Evolutionary conservation across 2,329 filamentous ascomycete species (phyloP), one percentile per base, ranked within the genome.

Genomic region (Alternaria triticina): DNA sequence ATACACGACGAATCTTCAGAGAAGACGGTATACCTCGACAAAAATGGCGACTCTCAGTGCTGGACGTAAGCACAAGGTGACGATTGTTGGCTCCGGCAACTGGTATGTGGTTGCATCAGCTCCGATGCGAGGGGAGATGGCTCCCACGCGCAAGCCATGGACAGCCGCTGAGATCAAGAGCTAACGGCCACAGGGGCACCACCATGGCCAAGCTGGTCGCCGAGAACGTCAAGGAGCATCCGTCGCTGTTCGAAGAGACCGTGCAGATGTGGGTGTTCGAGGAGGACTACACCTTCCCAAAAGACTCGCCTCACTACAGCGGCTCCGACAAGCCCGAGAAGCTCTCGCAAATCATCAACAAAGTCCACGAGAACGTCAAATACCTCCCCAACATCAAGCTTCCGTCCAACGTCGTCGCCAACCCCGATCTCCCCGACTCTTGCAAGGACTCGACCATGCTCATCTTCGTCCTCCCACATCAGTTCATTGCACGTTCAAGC

Each of bases 181-280:
- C 68, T 74, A 54, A 74, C 50, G 45, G 28, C 3, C 17, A n/a
- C 64, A 96, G 92, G 94, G 96, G 96, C 74, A 97, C 94, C 64
- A 97, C 96, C 63, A 97, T 99, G 82, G 90, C 94, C 79, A 99
- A 99, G 83, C 96, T 99, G 66, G 88, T 97, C 56, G 94, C 94
- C 72, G 95, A 99, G 82, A 99, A 97, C 83, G 91, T 93, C 40
- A 88, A 87, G 66, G 89, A 87, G 68, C 86, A 97, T 82, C 86
- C 89, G 10, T 87, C 93, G 28, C 78, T 97, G 47, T 99, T 98
- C 78, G 92, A 98, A 76, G 85, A 90, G 79, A 86, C 93, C 66
- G 94, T 99, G 56, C 93, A 97, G 82, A 98, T 99, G 96, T 99
- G 96, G 96, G 96, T 99, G 76, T 97, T 89, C 78, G 96, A 99